Evolutionary conservation across 2,329 filamentous ascomycete genomes (phyloP).

Genomic region (Scytalidium sp.): DNA sequence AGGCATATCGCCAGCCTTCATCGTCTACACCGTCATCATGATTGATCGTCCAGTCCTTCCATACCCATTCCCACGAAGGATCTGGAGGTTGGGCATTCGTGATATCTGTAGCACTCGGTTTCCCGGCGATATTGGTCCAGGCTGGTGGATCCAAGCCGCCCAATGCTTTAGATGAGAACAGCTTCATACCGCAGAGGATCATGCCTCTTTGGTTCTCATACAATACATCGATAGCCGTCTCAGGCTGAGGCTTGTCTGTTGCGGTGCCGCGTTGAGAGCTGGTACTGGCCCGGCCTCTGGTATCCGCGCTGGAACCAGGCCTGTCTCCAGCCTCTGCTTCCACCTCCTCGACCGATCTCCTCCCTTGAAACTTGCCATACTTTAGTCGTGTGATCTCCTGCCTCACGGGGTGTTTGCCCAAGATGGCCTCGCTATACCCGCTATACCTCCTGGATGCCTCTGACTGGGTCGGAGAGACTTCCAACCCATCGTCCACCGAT

Average conservation of each 20-base stretch:
- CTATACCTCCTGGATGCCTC: conserved; percentile 17
- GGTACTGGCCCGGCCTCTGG: neutral
- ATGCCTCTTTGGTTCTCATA: conserved; percentile 95
- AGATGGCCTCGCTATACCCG: conserved; percentile 17
- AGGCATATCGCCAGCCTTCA: conserved; percentile 95
- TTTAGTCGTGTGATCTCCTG: conserved; percentile 22
- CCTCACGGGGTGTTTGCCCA: conserved; percentile 21
- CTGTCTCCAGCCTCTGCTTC: neutral
- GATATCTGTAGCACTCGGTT: conserved; percentile 63
- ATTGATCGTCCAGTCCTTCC: conserved; percentile 62
- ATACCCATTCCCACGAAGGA: conserved; percentile 89
- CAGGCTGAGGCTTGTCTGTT: conserved; percentile 34
- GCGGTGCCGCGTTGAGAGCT: too few species aligned
- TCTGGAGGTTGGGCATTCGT: conserved; percentile 90
- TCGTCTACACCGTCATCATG: conserved; percentile 81
- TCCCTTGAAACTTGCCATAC: conserved; percentile 27
- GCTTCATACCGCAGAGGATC: conserved; percentile 82
- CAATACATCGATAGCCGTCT: conserved; percentile 73
- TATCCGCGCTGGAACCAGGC: neutral
- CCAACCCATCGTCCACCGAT: conserved; percentile 8
- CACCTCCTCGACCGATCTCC: conserved; percentile 11
- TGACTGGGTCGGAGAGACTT: conserved; percentile 1
- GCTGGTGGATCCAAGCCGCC: conserved; percentile 80
- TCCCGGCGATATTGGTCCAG: conserved; percentile 74
- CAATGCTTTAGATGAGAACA: conserved; percentile 86